Conservation (phyloP, 768 basidiomycete species). For the Epithele typhae region DNA sequence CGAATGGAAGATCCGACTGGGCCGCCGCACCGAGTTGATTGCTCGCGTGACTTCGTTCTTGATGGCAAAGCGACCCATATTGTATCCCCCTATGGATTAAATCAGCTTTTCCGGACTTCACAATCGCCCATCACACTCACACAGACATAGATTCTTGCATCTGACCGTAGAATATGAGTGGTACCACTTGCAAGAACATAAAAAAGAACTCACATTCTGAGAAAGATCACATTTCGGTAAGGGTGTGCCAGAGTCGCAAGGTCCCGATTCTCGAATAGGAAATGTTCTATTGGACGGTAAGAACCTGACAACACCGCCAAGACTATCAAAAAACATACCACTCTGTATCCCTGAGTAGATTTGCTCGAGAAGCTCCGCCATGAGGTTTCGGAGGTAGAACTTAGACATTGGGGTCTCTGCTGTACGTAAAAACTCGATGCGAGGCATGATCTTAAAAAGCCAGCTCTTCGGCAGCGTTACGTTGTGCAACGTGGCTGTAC, state of each 20-base stretch:
- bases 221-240: constrained; percentile 32
- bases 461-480: constrained; percentile 53
- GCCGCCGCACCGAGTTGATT: not conserved
- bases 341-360: constrained; percentile 6
- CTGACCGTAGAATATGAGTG: constrained; percentile 23
- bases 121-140: constrained; percentile 23
- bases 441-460: constrained; percentile 17
- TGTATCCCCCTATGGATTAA: constrained; percentile 1
- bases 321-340: not conserved
- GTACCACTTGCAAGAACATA: not conserved
- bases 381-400: constrained; percentile 7
- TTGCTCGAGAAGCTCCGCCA: constrained; percentile 11
- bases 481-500: constrained; percentile 32
- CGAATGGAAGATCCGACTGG: not conserved
- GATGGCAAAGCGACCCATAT: not conserved
- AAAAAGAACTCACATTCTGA: constrained; percentile 42
- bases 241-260: not conserved
- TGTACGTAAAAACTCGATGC: not conserved
- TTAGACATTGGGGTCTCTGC: constrained; percentile 2
- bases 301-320: too few species aligned
- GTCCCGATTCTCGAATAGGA: constrained; percentile 7
- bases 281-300: constrained; percentile 2
- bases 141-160: constrained; percentile 42
- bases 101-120: too few species aligned
- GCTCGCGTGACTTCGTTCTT: constrained; percentile 1